Evolutionary conservation across 345 rosid genomes (phyloP).

Genomic region (Moricandia moricandioides): DNA sequence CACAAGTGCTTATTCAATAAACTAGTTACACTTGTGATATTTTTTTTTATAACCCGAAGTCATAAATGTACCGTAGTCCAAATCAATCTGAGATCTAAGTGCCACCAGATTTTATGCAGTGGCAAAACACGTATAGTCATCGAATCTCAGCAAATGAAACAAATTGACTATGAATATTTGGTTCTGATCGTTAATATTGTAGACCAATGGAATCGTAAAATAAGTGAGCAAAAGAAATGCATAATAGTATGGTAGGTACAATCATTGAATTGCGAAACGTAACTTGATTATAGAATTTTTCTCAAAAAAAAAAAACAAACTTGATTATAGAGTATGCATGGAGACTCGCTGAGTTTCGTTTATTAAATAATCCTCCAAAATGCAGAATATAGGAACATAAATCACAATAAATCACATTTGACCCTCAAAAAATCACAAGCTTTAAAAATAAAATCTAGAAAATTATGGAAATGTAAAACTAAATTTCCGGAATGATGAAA

Average conservation of each 20-base stretch:
- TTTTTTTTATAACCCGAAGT: not conserved
- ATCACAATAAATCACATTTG: not conserved
- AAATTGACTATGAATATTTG: not conserved
- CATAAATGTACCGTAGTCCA: not conserved
- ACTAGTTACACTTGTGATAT: not conserved
- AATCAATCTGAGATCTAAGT: constrained; percentile 14
- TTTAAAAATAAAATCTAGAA: not conserved
- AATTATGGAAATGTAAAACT: not conserved
- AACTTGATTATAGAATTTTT: not conserved
- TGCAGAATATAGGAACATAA: not conserved
- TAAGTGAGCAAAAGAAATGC: not conserved
- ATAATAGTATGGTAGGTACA: not conserved
- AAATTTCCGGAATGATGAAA: not conserved
- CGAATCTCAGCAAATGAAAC: not conserved
- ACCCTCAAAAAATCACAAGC: no score
- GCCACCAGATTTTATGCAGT: not conserved
- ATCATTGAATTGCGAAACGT: not conserved
- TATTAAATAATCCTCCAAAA: not conserved
- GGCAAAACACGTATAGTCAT: not conserved
- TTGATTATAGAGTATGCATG: not conserved
- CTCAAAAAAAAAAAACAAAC: no score
- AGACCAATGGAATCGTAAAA: not conserved
- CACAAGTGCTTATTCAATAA: constrained; percentile 10
- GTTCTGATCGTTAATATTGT: not conserved
- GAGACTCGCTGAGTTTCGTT: not conserved